Evolutionary conservation across 202 grass and related monocot genomes (phyloP), one percentile per base, ranked within the genome.

Genomic region (Thinopyrum obtusiflorum): DNA sequence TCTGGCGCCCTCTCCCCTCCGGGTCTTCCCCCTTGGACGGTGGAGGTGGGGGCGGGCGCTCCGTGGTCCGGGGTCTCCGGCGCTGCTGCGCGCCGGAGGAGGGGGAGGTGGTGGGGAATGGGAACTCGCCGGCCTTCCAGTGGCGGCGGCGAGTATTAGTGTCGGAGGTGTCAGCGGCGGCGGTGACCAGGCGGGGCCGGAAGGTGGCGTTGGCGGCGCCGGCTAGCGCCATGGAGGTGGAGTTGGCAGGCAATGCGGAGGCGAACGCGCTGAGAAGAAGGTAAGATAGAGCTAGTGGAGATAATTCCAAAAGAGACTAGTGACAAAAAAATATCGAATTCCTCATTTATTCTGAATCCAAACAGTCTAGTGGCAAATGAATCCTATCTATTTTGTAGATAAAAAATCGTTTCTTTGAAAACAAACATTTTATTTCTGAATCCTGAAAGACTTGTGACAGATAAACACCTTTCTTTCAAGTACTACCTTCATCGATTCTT

Each of bases 41-140:
- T 51, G 39, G 31, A 59, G 32, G 55, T 60, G 28, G 31, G 53
- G 51, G 76, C 11, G 76, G 27, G 17, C 78, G 78, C 68, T 70
- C 57, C 24, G 27, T 29, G 4, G 69, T 82, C 51, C 68, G 46
- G 59, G 59, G 17, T 61, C 53, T 69, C 25, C 55, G 68, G 49
- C 78, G 59, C 59, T 31, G 78, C n/a, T 44, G 78, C n/a, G 68
- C 17, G 68, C 60, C 70, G 37, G 85, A 51, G n/a, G 76, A 72
- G 46, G 51, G 29, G 60, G 65, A 47, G 12, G 63, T 47, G 77
- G 53, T 70, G 60, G 71, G 73, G 72, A 84, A 84, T 44, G 82
- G 82, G 84, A 86, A 86, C 44, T 86, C 84, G 18, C 84, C 76
- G 15, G 76, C 75, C 65, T 86, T 86, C 84, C 84, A 86, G 65